Percentiles rank a stretch among this genome's conserved stretches.
These are phyloP conservation scores for Cyberlindnera maclurae DNA, from an alignment of 805 yeast species.

Conservation along the genomic window DNA sequence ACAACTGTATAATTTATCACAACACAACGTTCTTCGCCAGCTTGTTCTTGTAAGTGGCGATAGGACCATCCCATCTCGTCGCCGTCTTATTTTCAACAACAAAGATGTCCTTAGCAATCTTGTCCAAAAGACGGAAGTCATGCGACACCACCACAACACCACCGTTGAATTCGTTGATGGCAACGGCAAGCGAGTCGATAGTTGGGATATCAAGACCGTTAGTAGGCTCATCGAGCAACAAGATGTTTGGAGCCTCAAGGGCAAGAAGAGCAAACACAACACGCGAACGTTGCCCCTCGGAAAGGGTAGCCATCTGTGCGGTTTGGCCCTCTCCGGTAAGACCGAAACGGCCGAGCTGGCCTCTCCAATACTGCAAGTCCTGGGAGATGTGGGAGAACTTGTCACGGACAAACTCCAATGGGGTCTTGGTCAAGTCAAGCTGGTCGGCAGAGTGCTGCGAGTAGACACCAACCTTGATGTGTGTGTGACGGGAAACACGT, in stretches of 20 bases:
- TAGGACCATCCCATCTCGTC: slow-evolving; percentile 92
- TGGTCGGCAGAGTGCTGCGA: slow-evolving; percentile 99
- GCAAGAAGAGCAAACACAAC: slow-evolving; percentile 97
- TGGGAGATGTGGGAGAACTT: slow-evolving; percentile 85
- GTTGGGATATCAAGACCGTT: slow-evolving; percentile 98
- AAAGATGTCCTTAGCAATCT: slow-evolving; percentile 93
- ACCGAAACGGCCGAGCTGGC: slow-evolving; percentile 96
- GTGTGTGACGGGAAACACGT: slow-evolving; percentile 95
- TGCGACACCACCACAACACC: slow-evolving; percentile 98
- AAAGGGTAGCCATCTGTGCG: slow-evolving; percentile 94
- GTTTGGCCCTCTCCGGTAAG: slow-evolving; percentile 99
- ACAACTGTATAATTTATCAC: slow-evolving; percentile 24
- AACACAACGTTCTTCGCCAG: slow-evolving; percentile 87
- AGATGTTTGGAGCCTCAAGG: slow-evolving; percentile 88
- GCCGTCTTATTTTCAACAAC: slow-evolving; percentile 95
- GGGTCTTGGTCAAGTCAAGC: slow-evolving; percentile 89
- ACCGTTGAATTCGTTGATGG: slow-evolving; percentile 90
- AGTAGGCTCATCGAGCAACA: slow-evolving; percentile 97
- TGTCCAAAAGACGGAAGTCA: slow-evolving; percentile 96
- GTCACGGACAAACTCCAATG: slow-evolving; percentile 95
- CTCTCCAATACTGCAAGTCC: slow-evolving; percentile 98
- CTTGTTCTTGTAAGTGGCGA: slow-evolving; percentile 87
- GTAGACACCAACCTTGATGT: slow-evolving; percentile 96
- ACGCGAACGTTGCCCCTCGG: slow-evolving; percentile 99
- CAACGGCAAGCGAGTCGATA: slow-evolving; percentile 95